A percentile compares a stretch with the other conserved stretches of the same genome.
Evolutionary conservation across 345 rosid species (phyloP).

Genomic region (Hibiscus tridactylites): DNA sequence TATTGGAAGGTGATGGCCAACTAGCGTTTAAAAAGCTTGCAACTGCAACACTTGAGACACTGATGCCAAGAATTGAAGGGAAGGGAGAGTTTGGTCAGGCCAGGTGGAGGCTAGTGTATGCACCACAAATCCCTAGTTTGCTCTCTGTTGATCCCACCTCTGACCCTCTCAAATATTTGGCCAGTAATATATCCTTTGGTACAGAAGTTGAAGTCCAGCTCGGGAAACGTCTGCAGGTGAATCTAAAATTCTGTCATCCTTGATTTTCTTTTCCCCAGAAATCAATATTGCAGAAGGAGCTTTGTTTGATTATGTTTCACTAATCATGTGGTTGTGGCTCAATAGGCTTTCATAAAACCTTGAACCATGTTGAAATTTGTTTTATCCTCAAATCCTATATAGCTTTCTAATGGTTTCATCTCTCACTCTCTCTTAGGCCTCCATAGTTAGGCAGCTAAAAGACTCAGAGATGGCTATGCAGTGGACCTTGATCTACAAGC

Average conservation of each 20-base stretch:
- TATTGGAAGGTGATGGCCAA: slow-evolving; percentile 92
- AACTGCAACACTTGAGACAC: slow-evolving; percentile 80
- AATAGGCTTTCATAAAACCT: neutral
- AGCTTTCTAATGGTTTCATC: neutral
- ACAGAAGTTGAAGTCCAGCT: slow-evolving; percentile 96
- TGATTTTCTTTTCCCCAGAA: too few relatives aligned
- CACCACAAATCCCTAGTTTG: slow-evolving; percentile 97
- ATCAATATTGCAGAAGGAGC: neutral
- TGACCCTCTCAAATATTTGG: slow-evolving; percentile 89
- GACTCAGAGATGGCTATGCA: slow-evolving; percentile 98
- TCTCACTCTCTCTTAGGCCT: slow-evolving; percentile 40
- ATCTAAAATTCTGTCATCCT: neutral
- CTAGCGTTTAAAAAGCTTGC: slow-evolving; percentile 98
- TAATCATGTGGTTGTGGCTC: neutral
- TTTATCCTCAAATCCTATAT: neutral
- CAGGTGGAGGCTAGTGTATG: slow-evolving; percentile 96
- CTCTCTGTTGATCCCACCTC: slow-evolving; percentile 91
- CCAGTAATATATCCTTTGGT: slow-evolving; percentile 79
- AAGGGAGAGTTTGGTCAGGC: slow-evolving; percentile 94
- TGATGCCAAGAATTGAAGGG: slow-evolving; percentile 98
- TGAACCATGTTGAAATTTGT: neutral
- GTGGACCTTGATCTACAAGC: slow-evolving; percentile 88
- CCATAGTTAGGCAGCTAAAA: slow-evolving; percentile 89
- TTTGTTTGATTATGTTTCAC: neutral
- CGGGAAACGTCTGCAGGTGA: slow-evolving; percentile 91